Base-by-base conservation (phyloP, 169 alveolate species). In the Plasmodium vivax region DNA sequence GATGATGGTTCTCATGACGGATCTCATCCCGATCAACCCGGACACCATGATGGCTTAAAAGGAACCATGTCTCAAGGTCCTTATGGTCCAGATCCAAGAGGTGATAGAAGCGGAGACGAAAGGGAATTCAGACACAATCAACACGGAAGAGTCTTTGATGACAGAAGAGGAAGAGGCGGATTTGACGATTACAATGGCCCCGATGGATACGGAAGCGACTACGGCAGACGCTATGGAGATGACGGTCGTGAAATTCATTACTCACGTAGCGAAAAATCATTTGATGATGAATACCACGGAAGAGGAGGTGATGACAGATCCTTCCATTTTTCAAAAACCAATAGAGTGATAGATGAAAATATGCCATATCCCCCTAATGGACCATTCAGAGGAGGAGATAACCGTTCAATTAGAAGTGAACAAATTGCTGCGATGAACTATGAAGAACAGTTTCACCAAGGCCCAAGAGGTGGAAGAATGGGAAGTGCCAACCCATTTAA, bases 141-240 rank as follows among this genome's bases (percentile, higher is more conserved):
- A 4, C 77, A 30, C 32, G 0, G n/a, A 23, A 27, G 43, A 68
- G 6, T 0, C 0, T 2, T 19, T 0, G 36, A 56, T 68, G 41
- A 51, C 36, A 82, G 77, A 43, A 82, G 71, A 73, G 12, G 62
- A 36, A 27, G 88, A 82, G 41, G 41, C 27, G n/a, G 77, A 68
- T 68, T 23, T 68, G 77, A 68, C 43, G 77, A 51, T 51, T 51
- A 14, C 16, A 3, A 51, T 51, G 62, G 19, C 27, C 19, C 8
- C 62, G 62, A 27, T 68, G 77, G n/a, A 23, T 68, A n/a, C 9
- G 43, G 8, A 51, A 2, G 38, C 0, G 1, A 68, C 12, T 27
- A 68, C 23, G 30, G 9, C 77, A 68, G 77, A 68, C 38, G 38
- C n/a, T 19, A 3, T 19, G 41, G 77, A 27, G 34, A 62, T 62